Percentiles rank a stretch among this genome's conserved stretches.
These are phyloP conservation scores for Kluyveromyces starmeri DNA, from an alignment of 805 yeast species.

Conservation along the genomic window DNA sequence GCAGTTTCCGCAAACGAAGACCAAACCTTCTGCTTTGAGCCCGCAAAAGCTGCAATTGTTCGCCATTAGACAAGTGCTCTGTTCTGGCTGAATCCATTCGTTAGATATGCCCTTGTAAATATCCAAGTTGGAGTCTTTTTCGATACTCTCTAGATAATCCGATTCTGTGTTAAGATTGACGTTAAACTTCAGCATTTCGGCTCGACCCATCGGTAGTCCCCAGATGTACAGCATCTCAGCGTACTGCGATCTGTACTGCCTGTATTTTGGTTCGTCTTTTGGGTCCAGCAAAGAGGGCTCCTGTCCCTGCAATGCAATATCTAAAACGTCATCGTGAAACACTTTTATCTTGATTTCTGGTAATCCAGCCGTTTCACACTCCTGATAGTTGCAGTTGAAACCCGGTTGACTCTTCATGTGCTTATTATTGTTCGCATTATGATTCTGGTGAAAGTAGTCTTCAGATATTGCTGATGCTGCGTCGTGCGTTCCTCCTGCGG, in stretches of 20 bases:
- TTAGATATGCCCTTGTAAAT: slow-evolving; percentile 29
- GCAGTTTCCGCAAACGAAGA: slow-evolving; percentile 64
- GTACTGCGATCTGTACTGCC: slow-evolving; percentile 53
- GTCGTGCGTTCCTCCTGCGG: slow-evolving; percentile 7
- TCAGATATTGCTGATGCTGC: slow-evolving; percentile 19
- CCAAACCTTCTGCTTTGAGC: slow-evolving; percentile 46
- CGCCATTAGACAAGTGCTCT: slow-evolving; percentile 5
- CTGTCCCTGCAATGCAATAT: slow-evolving; percentile 13
- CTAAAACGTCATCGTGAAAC: slow-evolving; percentile 22
- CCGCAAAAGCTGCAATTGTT: slow-evolving; percentile 61
- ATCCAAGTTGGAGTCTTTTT: slow-evolving; percentile 21
- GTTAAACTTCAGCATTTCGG: slow-evolving; percentile 56
- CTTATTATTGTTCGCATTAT: background rate
- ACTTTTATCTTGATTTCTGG: slow-evolving; percentile 22
- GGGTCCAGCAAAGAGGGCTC: slow-evolving; percentile 18
- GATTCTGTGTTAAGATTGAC: slow-evolving; percentile 9
- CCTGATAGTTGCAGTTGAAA: background rate
- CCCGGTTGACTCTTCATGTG: slow-evolving; percentile 1
- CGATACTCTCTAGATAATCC: slow-evolving; percentile 32
- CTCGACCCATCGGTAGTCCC: slow-evolving; percentile 76
- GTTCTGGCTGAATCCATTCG: slow-evolving; percentile 21
- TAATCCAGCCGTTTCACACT: slow-evolving; percentile 6
- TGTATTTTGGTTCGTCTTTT: slow-evolving; percentile 20
- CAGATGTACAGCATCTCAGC: slow-evolving; percentile 70
- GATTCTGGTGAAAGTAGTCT: slow-evolving; percentile 18